Evolutionary conservation across 1,284 basidiomycete species (phyloP), one percentile per base, ranked within the genome.

Genomic region (Trametes hirsuta): DNA sequence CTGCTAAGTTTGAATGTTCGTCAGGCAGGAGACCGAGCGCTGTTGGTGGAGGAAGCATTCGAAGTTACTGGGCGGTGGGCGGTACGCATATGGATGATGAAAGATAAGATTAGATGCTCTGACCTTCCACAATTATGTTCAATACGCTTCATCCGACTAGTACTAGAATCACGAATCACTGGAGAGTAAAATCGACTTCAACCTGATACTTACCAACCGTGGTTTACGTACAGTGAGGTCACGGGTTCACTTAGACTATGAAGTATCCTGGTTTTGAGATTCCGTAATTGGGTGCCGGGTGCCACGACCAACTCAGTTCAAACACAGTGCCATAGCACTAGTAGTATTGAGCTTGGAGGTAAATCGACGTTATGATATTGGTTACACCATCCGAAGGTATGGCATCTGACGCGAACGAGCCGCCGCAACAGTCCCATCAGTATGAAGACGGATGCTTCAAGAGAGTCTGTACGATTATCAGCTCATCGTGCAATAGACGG

Each of bases 361-460:
- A 30, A 30, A 8, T 30, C 30, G 30, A 30, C 30, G 30, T 30
- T 8, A 30, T 30, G 30, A 30, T 30, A 30, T 8, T 30, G 30
- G 8, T 30, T 30, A 8, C 30, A 30, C 30, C 30, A 30, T 8
- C 30, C 30, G 8, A 8, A 30, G 4, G 30, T 30, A 40, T 40
- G n/a, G 18, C 11, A 12, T 4, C 12, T 40, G 11, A 40, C 39
- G 11, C 6, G 30, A 30, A 40, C 14, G 11, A 40, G 4, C 12
- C n/a, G 39, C 4, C n/a, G 39, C 39, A 14, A 18, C 14, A 18
- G 6, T 40, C 9, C 18, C 18, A 3, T 66, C 58, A 81, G 68
- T 75, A 80, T 1, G 79, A 79, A 2, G 77, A 79, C 0, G 79
- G 77, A 58, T 80, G 77, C 56, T 71, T 71, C 48, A 80, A 67